Percentiles rank a stretch among this genome's conserved stretches.
Conservation (phyloP, 257 asterid genomes). For the Solanum sejunctum region DNA sequence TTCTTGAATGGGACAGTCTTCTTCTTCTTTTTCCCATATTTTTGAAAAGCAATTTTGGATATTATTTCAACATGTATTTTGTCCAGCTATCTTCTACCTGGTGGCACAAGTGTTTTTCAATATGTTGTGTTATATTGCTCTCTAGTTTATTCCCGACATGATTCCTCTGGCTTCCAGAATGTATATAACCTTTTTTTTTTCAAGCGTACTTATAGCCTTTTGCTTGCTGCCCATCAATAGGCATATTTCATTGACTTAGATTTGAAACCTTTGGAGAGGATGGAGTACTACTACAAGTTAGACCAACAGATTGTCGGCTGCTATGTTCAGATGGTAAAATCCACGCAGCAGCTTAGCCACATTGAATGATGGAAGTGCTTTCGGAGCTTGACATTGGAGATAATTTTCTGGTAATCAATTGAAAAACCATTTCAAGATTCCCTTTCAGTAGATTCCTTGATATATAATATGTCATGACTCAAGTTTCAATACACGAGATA, state of each 20-base stretch:
- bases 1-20: too few species aligned
- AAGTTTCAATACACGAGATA: not conserved
- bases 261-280: conserved; percentile 74
- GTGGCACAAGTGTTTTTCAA: not conserved
- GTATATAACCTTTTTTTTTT: not conserved
- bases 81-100: not conserved
- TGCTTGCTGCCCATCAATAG: conserved; percentile 13
- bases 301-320: conserved; percentile 68
- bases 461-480: not conserved
- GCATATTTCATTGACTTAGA: conserved; percentile 89
- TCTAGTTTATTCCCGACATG: not conserved
- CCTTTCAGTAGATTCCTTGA: not conserved
- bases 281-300: conserved; percentile 71
- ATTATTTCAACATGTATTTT: not conserved
- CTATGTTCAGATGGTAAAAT: conserved; percentile 38
- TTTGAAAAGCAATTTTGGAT: not conserved
- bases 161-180: not conserved
- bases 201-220: not conserved
- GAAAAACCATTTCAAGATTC: not conserved
- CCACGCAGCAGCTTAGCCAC: conserved; percentile 1
- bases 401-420: not conserved
- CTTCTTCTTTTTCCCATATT: too few species aligned
- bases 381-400: not conserved
- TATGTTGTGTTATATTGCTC: not conserved
- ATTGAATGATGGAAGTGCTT: not conserved